Percentiles rank a stretch among this genome's conserved stretches.
Conservation (phyloP, 345 rosid species). For the Sapria himalayana region DNA sequence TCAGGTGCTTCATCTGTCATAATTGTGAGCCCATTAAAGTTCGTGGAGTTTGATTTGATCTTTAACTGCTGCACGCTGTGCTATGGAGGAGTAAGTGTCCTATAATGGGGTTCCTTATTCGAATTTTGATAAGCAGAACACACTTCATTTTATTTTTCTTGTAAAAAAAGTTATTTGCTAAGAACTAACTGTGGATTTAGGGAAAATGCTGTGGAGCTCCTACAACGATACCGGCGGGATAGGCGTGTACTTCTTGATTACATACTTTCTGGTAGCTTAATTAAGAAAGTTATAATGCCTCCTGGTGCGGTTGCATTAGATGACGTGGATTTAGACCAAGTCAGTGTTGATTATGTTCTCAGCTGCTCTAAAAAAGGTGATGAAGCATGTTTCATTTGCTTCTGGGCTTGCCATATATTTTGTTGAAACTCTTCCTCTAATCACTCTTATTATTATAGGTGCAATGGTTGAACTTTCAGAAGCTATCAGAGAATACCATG, state of each 20-base stretch:
- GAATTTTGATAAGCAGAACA: too few species aligned
- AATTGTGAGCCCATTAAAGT: too few species aligned
- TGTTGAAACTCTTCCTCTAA: too few species aligned
- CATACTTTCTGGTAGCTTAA: slow-evolving; percentile 61
- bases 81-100: too few species aligned
- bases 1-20: too few species aligned
- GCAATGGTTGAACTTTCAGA: slow-evolving; percentile 81
- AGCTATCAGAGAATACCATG: slow-evolving; percentile 88
- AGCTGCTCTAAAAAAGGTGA: slow-evolving; percentile 75
- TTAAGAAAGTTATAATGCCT: slow-evolving; percentile 91
- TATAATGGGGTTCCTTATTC: too few species aligned
- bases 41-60: too few species aligned
- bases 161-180: too few species aligned
- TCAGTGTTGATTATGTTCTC: slow-evolving; percentile 85
- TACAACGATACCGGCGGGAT: slow-evolving; percentile 82
- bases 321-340: slow-evolving; percentile 97
- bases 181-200: too few species aligned
- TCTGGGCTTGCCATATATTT: too few species aligned
- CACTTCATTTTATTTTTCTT: too few species aligned
- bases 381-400: slow-evolving; percentile 5
- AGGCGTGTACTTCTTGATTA: slow-evolving; percentile 64
- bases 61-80: too few species aligned
- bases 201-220: slow-evolving; percentile 50
- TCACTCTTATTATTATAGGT: slow-evolving; percentile 19
- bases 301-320: slow-evolving; percentile 93